Base-by-base conservation (phyloP, 2,329 filamentous ascomycete genomes). In the Fusarium sp. region DNA sequence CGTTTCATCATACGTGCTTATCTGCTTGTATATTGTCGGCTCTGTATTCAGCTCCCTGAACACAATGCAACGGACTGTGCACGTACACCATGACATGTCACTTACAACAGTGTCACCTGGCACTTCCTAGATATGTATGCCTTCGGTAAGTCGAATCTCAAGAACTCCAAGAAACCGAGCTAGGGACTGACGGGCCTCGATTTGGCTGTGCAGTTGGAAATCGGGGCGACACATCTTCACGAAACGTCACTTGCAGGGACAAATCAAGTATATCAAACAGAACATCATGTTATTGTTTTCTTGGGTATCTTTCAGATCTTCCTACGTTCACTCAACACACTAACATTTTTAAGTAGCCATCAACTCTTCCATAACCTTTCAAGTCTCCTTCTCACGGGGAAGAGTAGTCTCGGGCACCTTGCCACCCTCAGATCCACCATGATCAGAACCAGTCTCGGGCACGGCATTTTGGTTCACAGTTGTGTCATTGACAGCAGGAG, bases 371-470 rank as follows among this genome's bases (percentile, higher is more conserved):
- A 49, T 9, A 39, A 22, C 14, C 31, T 35, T 41, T 39, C 47
- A 74, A 20, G 62, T 67, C 52, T 72, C 75, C 42, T 76, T 77
- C 31, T 75, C 65, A 27, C 69, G 65, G 10, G 75, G 71, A 12
- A 58, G 41, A 57, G 73, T 41, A 13, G 72, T 49, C 39, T 73
- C 72, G 4, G 73, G 57, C 46, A 68, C 49, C 60, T 78, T 78
- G 29, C 57, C 67, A 13, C 64, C 70, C 44, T 76, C 71, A 20
- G 72, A 78, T 27, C 70, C 75, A n/a, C 71, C 75, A 22, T 72
- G 74, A 35, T 78, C 76, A 14, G 72, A 76, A 45, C 75, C 70
- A 7, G 69, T 75, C 29, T 77, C 71, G 31, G 61, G 61, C 38
- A 46, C 60, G 4, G 57, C 38, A 13, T 53, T 63, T 25, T 75